phyloP scores from a whole-genome alignment of 2,329 filamentous ascomycete species.

The Colletotrichum sp. region DNA sequence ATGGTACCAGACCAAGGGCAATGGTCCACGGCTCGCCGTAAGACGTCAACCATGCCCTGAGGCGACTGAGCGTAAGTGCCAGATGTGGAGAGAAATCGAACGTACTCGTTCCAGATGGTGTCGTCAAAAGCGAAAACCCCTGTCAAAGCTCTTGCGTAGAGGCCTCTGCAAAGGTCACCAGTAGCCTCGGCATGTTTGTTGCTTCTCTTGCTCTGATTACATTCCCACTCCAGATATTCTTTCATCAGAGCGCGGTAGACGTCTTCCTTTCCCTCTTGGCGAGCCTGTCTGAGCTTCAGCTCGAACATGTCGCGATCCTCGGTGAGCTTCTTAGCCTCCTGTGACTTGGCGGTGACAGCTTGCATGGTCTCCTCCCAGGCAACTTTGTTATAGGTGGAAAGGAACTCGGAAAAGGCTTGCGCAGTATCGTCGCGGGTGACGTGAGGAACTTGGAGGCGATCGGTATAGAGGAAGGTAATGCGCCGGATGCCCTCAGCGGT shows the following conservation, averaged over 20 bases:
- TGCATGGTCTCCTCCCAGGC: conserved; percentile 79
- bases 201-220: conserved; percentile 63
- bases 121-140: conserved; percentile 75
- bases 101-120: conserved; percentile 81
- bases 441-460: conserved; percentile 76
- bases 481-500: conserved; percentile 64
- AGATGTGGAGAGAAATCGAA: conserved; percentile 71
- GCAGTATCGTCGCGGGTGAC: conserved; percentile 77
- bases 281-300: conserved; percentile 65
- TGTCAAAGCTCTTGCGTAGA: conserved; percentile 80
- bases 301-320: conserved; percentile 72
- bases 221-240: conserved; percentile 88
- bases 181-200: conserved; percentile 48
- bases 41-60: conserved; percentile 66
- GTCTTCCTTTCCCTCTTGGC: conserved; percentile 59
- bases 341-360: conserved; percentile 66
- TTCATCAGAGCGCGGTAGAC: conserved; percentile 56
- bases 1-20: conserved; percentile 92
- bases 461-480: conserved; percentile 72
- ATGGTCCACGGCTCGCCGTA: conserved; percentile 84
- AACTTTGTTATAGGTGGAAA: conserved; percentile 72
- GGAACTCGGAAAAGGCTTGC: conserved; percentile 75
- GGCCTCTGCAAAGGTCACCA: conserved; percentile 60
- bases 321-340: conserved; percentile 68
- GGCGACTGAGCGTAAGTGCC: conserved; percentile 41